phyloP scores from a whole-genome alignment of 306 rosid species.

The Echinosophora koreensis region DNA sequence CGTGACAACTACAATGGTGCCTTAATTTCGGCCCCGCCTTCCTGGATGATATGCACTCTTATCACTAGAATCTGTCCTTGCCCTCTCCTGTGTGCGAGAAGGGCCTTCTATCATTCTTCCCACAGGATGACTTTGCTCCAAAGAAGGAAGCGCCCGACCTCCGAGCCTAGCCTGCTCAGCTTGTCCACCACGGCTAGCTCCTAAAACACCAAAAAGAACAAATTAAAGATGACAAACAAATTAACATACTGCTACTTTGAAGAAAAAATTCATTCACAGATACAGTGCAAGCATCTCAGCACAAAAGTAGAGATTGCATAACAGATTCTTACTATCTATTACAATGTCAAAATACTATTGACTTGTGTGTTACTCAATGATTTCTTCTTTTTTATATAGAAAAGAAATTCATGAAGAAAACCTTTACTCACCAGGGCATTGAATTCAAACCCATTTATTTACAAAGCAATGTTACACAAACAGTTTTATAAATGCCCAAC shows the following conservation, averaged over 20 bases:
- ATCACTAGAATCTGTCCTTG: conserved; percentile 39
- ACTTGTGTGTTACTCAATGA: neutral
- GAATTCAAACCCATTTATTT: too few species aligned
- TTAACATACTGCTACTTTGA: neutral
- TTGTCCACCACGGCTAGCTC: conserved; percentile 50
- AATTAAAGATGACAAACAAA: conserved; percentile 1
- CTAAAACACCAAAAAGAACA: conserved; percentile 49
- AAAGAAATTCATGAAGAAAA: too few species aligned
- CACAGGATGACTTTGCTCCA: conserved; percentile 45
- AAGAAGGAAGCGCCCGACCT: conserved; percentile 73
- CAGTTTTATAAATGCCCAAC: too few species aligned
- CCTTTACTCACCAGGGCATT: too few species aligned
- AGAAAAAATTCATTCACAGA: neutral
- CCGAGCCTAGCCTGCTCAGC: conserved; percentile 49
- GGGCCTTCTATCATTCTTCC: conserved; percentile 50
- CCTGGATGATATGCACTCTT: conserved; percentile 37
- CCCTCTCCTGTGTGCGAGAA: conserved; percentile 44
- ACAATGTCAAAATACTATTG: conserved; percentile 2
- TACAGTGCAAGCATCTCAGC: neutral
- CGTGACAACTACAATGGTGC: conserved; percentile 6
- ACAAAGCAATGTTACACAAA: too few species aligned
- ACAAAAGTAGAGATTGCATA: neutral
- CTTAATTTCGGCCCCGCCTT: conserved; percentile 49
- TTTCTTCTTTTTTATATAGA: too few species aligned
- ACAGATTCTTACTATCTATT: neutral